Conservation (phyloP, 2,329 filamentous ascomycete species). For the Fusarium foetens region DNA sequence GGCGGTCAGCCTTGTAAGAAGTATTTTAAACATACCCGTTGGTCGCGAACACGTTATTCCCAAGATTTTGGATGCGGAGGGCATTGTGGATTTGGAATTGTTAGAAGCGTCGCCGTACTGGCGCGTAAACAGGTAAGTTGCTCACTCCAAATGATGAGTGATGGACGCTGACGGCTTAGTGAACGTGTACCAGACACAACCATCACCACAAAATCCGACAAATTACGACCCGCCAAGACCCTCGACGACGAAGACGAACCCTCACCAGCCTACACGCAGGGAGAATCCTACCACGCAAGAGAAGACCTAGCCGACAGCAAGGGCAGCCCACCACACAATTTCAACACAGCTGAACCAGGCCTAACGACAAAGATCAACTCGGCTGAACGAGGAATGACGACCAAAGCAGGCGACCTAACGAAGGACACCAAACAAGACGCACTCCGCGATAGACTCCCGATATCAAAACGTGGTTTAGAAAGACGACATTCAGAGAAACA, state of each 20-base stretch:
- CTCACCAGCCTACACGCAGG: constrained; percentile 15
- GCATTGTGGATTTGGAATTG: constrained; percentile 30
- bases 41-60: constrained; percentile 26
- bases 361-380: neutral
- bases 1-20: constrained; percentile 31
- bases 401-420: neutral
- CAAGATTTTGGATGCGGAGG: constrained; percentile 29
- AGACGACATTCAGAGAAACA: constrained; percentile 19
- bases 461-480: constrained; percentile 28
- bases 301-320: constrained; percentile 11
- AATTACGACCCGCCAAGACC: constrained; percentile 21
- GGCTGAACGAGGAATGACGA: neutral
- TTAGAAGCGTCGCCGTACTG: constrained; percentile 30
- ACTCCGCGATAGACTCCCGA: constrained; percentile 13
- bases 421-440: constrained; percentile 7
- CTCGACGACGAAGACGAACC: constrained; percentile 24
- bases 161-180: constrained; percentile 14
- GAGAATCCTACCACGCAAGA: constrained; percentile 14
- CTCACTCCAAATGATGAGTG: accelerated
- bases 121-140: constrained; percentile 30
- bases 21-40: constrained; percentile 22
- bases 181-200: constrained; percentile 30
- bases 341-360: neutral
- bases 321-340: neutral
- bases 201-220: constrained; percentile 15